Evolutionary conservation across 495 filamentous ascomycete species (phyloP).

Genomic region (Talaromyces trachyspermus): DNA sequence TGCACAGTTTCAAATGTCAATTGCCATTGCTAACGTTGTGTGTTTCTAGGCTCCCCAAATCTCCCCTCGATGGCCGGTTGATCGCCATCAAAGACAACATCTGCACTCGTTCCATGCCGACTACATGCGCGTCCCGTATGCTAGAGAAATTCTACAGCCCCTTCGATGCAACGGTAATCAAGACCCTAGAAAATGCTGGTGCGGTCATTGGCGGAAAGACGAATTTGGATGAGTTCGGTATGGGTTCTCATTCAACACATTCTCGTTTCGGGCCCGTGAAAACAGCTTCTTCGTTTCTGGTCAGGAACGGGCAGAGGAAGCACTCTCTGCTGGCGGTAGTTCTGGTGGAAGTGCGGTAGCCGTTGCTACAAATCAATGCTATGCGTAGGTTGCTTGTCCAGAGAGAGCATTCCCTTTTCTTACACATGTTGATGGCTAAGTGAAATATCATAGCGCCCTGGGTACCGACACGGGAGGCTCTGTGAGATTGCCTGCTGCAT

Average conservation of each 20-base stretch:
- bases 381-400: conserved; percentile 41
- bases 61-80: conserved; percentile 42
- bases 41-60: conserved; percentile 24
- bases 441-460: conserved; percentile 65
- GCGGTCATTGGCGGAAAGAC: conserved; percentile 69
- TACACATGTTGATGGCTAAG: background rate
- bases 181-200: conserved; percentile 55
- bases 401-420: too few relatives aligned
- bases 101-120: conserved; percentile 58
- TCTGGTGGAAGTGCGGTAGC: conserved; percentile 92
- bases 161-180: conserved; percentile 77
- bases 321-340: conserved; percentile 75
- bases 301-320: conserved; percentile 9
- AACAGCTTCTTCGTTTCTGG: conserved; percentile 21
- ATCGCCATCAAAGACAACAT: conserved; percentile 91
- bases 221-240: conserved; percentile 96
- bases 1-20: too few relatives aligned
- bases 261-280: conserved; percentile 65
- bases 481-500: conserved; percentile 85
- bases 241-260: conserved; percentile 84
- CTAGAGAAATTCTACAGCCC: conserved; percentile 66
- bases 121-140: conserved; percentile 75
- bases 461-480: conserved; percentile 96
- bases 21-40: background rate
- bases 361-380: conserved; percentile 62